Conservation (phyloP, 2,329 filamentous ascomycete species). For the Cercospora sp. region DNA sequence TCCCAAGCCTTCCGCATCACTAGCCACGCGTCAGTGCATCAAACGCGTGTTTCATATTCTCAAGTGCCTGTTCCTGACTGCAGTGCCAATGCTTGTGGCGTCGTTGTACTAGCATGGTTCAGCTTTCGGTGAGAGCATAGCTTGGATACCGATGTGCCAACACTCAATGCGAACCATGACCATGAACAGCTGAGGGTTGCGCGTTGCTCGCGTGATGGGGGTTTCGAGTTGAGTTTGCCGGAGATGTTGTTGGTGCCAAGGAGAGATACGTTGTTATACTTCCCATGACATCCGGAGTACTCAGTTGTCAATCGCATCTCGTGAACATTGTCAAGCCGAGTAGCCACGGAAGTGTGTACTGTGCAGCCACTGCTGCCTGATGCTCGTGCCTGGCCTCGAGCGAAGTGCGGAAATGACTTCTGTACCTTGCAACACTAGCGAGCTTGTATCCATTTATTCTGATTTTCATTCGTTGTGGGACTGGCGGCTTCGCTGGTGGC, state of each 20-base stretch:
- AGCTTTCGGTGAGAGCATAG: background rate
- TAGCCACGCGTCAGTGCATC: constrained; percentile 12
- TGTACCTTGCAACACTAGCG: constrained; percentile 4
- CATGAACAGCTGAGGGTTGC: constrained; percentile 2
- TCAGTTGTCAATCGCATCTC: background rate
- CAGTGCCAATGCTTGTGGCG: constrained; percentile 10
- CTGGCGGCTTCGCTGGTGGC: constrained; percentile 11
- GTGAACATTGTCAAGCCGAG: background rate
- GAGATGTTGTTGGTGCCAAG: background rate
- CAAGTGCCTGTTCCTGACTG: constrained; percentile 5
- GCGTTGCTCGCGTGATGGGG: background rate
- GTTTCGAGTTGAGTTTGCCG: background rate
- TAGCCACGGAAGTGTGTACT: background rate
- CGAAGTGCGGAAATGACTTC: background rate
- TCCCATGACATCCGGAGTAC: background rate
- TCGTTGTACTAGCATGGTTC: background rate
- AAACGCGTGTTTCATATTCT: constrained; percentile 4
- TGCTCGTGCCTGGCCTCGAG: background rate
- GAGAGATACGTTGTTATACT: background rate
- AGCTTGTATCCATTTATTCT: background rate
- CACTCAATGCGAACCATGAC: background rate
- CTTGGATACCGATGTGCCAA: background rate
- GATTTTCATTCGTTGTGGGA: constrained; percentile 3
- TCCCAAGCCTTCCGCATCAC: background rate
- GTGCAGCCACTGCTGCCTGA: background rate